phyloP scores from a whole-genome alignment of 2,329 filamentous ascomycete genomes.

The Phialophora verrucosa region DNA sequence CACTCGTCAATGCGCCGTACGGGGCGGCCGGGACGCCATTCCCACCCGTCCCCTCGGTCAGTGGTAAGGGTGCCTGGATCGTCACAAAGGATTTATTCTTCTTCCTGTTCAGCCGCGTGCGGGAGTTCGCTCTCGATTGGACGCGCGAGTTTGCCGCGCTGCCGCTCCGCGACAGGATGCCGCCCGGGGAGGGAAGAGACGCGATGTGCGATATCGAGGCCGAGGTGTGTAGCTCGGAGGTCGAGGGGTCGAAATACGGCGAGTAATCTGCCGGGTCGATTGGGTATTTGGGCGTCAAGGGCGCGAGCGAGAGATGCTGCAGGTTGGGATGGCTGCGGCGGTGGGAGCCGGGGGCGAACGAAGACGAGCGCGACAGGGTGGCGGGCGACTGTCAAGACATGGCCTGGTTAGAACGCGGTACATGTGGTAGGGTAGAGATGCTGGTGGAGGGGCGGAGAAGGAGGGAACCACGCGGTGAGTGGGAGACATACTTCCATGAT shows the following conservation, averaged over 20 bases:
- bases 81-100: conserved; percentile 33
- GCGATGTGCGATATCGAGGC: conserved; percentile 40
- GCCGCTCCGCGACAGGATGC: conserved; percentile 33
- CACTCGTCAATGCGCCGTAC: conserved; percentile 34
- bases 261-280: conserved; percentile 50
- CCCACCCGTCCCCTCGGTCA: conserved; percentile 12
- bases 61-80: conserved; percentile 21
- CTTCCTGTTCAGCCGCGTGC: conserved; percentile 30
- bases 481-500: conserved; percentile 3
- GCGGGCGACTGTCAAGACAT: conserved; percentile 24
- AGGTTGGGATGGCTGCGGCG: conserved; percentile 66
- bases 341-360: conserved; percentile 39
- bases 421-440: not conserved
- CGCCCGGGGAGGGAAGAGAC: conserved; percentile 39
- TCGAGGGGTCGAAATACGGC: conserved; percentile 45
- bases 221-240: conserved; percentile 48
- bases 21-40: conserved; percentile 7
- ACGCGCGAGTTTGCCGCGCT: conserved; percentile 16
- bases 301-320: conserved; percentile 64
- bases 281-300: conserved; percentile 61
- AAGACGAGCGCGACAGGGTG: conserved; percentile 36
- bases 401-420: not conserved
- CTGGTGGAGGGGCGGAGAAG: not conserved
- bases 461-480: not conserved
- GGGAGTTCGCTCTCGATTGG: conserved; percentile 35